A percentile compares a stretch with the other conserved stretches of the same genome.
These are phyloP conservation scores for Aspergillus heteromorphus DNA, from an alignment of 495 filamentous ascomycete species.

Conservation along the genomic window DNA sequence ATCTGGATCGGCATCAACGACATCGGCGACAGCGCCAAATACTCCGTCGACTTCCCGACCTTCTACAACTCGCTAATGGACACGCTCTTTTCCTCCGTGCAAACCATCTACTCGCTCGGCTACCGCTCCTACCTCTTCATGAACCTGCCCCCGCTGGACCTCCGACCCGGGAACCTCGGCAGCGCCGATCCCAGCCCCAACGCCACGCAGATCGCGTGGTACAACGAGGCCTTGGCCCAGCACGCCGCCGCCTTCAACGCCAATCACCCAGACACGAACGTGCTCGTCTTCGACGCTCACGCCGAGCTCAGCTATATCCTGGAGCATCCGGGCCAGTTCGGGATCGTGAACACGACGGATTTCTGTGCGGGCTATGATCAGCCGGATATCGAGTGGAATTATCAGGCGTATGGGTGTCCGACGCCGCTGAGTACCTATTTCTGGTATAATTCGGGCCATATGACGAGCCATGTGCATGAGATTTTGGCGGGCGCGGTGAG, in stretches of 20 bases:
- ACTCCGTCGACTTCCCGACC: conserved; percentile 29
- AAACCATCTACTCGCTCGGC: conserved; percentile 35
- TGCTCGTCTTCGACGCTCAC: conserved; percentile 44
- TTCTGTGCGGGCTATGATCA: conserved; percentile 46
- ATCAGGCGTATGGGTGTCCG: conserved; percentile 42
- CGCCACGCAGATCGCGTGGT: conserved; percentile 40
- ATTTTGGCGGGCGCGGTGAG: conserved; percentile 29
- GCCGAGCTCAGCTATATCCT: conserved; percentile 35
- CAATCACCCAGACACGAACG: conserved; percentile 24
- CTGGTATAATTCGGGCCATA: conserved; percentile 48
- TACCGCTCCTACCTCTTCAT: conserved; percentile 46
- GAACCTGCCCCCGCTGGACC: conserved; percentile 47
- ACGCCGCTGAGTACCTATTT: conserved; percentile 44
- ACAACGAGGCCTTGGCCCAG: conserved; percentile 27
- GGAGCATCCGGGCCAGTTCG: conserved; percentile 38
- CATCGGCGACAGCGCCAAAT: conserved; percentile 35
- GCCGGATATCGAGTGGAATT: conserved; percentile 41
- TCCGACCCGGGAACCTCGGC: conserved; percentile 34
- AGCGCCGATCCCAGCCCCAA: conserved; percentile 35
- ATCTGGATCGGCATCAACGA: conserved; percentile 46
- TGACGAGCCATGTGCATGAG: conserved; percentile 42
- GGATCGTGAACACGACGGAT: conserved; percentile 44
- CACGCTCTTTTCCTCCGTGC: conserved; percentile 36
- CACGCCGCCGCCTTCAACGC: conserved; percentile 20
- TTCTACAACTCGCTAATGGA: conserved; percentile 34